Percentiles rank a stretch among this genome's conserved stretches.
Evolutionary conservation across 2,329 filamentous ascomycete genomes (phyloP).

Genomic region (Microdochium nivale): DNA sequence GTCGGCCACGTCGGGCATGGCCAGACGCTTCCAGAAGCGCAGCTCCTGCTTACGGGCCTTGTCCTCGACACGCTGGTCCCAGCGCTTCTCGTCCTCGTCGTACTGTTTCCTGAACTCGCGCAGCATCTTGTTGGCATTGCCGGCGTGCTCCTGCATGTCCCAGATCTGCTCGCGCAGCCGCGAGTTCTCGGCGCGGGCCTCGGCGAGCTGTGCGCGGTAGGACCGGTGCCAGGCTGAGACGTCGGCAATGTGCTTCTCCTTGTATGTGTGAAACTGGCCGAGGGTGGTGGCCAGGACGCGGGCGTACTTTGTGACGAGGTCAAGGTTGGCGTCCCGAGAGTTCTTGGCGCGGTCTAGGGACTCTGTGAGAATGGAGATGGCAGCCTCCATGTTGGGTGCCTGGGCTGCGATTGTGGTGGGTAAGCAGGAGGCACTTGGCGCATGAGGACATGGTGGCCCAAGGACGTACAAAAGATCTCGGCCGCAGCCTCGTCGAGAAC

Average conservation of each 20-base stretch:
- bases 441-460: neutral
- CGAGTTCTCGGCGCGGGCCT: conserved; percentile 56
- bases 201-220: conserved; percentile 56
- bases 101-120: conserved; percentile 47
- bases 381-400: conserved; percentile 50
- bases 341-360: conserved; percentile 53
- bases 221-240: conserved; percentile 57
- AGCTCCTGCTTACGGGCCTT: conserved; percentile 47
- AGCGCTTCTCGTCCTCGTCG: conserved; percentile 45
- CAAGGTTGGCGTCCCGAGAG: conserved; percentile 52
- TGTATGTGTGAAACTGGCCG: conserved; percentile 58
- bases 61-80: conserved; percentile 44
- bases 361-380: conserved; percentile 52
- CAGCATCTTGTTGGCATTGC: conserved; percentile 46
- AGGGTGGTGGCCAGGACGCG: conserved; percentile 48
- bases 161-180: conserved; percentile 57
- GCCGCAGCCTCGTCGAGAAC: conserved; percentile 46
- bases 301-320: conserved; percentile 49
- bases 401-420: conserved; percentile 32
- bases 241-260: conserved; percentile 52
- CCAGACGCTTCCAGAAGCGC: conserved; percentile 59
- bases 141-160: conserved; percentile 56
- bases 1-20: conserved; percentile 51
- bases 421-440: conserved; percentile 2
- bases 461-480: conserved; percentile 43